phyloP scores from a whole-genome alignment of 2,329 filamentous ascomycete species.

The Pseudogymnoascus pannorum region DNA sequence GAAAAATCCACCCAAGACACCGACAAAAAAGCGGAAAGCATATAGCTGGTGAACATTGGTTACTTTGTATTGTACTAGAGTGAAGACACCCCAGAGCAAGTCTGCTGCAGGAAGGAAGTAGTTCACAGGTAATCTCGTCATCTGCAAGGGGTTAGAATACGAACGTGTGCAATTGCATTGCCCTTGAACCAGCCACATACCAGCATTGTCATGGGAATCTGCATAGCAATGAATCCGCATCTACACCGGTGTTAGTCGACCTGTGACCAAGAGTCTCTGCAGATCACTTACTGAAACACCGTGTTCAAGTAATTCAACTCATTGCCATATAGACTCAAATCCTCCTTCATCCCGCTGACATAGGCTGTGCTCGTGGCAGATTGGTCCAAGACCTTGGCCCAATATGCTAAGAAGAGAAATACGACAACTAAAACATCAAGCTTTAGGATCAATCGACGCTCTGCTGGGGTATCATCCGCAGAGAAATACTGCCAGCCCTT shows the following conservation, averaged over 20 bases:
- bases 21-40: slow-evolving; percentile 31
- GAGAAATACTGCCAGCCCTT: slow-evolving; percentile 13
- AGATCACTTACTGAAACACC: slow-evolving; percentile 14
- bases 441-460: slow-evolving; percentile 12
- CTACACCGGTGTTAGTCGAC: neutral
- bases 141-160: neutral
- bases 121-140: slow-evolving; percentile 10
- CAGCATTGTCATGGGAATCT: slow-evolving; percentile 9
- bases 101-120: slow-evolving; percentile 11
- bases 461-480: slow-evolving; percentile 8
- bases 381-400: slow-evolving; percentile 13
- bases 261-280: neutral
- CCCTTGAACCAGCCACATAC: neutral
- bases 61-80: slow-evolving; percentile 19
- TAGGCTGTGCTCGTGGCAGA: slow-evolving; percentile 36
- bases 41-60: slow-evolving; percentile 28
- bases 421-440: slow-evolving; percentile 13
- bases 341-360: slow-evolving; percentile 38
- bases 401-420: slow-evolving; percentile 13
- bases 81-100: slow-evolving; percentile 11
- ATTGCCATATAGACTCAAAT: slow-evolving; percentile 37
- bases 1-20: slow-evolving; percentile 29
- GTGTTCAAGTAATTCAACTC: slow-evolving; percentile 16
- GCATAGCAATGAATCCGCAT: slow-evolving; percentile 9
- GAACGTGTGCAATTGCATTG: neutral